Base-by-base conservation (phyloP, 306 rosid species). In the Quercus variabilis region DNA sequence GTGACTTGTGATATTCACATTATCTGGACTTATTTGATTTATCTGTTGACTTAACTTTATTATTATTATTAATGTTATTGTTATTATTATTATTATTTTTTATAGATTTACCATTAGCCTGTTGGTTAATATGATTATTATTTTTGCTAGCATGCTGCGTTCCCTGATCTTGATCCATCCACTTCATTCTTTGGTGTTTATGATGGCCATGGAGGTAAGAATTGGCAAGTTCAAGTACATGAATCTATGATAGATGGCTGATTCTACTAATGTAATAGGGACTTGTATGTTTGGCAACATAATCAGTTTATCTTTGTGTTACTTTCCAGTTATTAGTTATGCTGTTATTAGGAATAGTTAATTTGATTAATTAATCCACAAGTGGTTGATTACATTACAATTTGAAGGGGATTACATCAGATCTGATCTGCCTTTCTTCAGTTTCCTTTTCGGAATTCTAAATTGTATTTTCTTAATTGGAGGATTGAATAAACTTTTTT, bases 161-260 rank as follows among this genome's bases (percentile, higher is more conserved):
- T 78, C 90, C 96, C 97, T 71, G 89, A 93, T 91, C 92, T 95
- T 78, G 99, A 90, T 90, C 86, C 56, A 13, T 81, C 91, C 62
- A 91, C 98, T 79, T 95, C 99, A 3, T 95, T 95, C 91, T 95
- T 93, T 80, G 98, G 97, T 84, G 99, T 95, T 81, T 95, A 86
- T 80, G 98, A 95, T 88, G 99, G 97, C 76, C 98, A 95, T 84
- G 99, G 99, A 93, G 98, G 99, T 95, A 89, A 89, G 85, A 87
- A 74, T 71, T 82, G 52, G 74, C 43, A 71, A 43, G 76, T 74
- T 87, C 41, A 52, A 43, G 58, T 80, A 64, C 58, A 58, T 31
- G 46, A 23, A 54, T 78, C 35, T 72, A 33, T 82, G 49, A 54
- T 56, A 71, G 82, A 78, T 49, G 57, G 74, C 31, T 62, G 73